A percentile compares a stretch with the other conserved stretches of the same genome.
Evolutionary conservation across 495 filamentous ascomycete species (phyloP).

Genomic region (Aspergillus biplanus): DNA sequence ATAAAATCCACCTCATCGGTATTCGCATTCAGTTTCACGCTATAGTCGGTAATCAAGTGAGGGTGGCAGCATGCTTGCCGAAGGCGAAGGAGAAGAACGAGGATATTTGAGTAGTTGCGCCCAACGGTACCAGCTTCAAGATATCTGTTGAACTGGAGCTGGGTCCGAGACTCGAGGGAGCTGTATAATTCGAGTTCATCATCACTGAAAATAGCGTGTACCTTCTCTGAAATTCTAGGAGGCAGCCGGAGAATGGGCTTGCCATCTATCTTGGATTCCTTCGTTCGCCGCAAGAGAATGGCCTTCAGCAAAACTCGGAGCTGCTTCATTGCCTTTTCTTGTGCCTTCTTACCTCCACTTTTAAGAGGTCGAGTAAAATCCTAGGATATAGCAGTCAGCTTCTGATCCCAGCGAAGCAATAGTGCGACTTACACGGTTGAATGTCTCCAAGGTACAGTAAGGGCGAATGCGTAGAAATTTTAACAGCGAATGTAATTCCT

Average conservation of each 20-base stretch:
- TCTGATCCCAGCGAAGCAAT: background rate
- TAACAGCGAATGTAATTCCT: slow-evolving; percentile 82
- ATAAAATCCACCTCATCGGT: slow-evolving; percentile 66
- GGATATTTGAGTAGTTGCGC: slow-evolving; percentile 80
- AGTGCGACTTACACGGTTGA: slow-evolving; percentile 53
- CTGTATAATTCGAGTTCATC: slow-evolving; percentile 76
- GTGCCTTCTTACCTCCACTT: slow-evolving; percentile 30
- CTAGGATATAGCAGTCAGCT: slow-evolving; percentile 24
- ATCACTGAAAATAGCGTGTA: slow-evolving; percentile 71
- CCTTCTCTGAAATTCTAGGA: slow-evolving; percentile 64
- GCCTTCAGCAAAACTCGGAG: slow-evolving; percentile 83
- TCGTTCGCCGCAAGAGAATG: slow-evolving; percentile 83
- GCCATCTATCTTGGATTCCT: slow-evolving; percentile 82
- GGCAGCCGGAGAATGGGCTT: slow-evolving; percentile 80
- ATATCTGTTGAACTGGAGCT: slow-evolving; percentile 77
- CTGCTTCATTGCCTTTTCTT: slow-evolving; percentile 63
- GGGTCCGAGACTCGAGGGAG: slow-evolving; percentile 67
- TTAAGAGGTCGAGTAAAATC: slow-evolving; percentile 59
- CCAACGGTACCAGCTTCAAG: slow-evolving; percentile 71
- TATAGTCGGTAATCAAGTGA: slow-evolving; percentile 81
- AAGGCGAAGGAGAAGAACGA: slow-evolving; percentile 84
- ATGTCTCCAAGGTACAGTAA: slow-evolving; percentile 68
- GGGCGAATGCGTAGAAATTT: slow-evolving; percentile 81
- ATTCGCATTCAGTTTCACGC: slow-evolving; percentile 51
- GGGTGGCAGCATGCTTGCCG: slow-evolving; percentile 90